These are phyloP conservation scores for Pelargonium australe DNA, from an alignment of 441 rosid genomes.

Conservation along the genomic window DNA sequence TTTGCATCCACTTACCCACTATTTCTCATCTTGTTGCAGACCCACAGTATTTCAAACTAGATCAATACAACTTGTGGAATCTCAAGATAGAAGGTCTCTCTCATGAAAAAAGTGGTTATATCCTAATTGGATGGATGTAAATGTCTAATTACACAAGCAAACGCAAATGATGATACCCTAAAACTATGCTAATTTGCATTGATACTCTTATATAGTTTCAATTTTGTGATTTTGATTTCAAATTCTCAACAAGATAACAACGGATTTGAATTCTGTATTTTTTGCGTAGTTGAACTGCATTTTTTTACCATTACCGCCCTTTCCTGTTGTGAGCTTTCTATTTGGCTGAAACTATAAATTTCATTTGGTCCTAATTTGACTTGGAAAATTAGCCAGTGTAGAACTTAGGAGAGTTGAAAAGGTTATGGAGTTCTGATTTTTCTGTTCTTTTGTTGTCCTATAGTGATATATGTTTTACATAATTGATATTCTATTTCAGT, in stretches of 20 bases:
- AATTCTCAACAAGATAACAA: no score
- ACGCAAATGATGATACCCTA: no score
- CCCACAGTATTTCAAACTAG: constrained; percentile 9
- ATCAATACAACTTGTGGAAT: background rate
- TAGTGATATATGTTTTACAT: background rate
- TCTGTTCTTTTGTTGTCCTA: background rate
- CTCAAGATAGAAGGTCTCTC: background rate
- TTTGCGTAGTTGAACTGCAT: no score
- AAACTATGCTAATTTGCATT: no score
- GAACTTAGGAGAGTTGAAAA: background rate
- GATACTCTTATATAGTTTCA: no score
- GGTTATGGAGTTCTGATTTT: background rate
- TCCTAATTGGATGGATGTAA: no score
- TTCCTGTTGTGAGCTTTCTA: no score
- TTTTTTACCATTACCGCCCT: no score
- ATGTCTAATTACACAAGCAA: no score
- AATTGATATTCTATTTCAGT: constrained; percentile 40
- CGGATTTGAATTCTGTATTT: no score
- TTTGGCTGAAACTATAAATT: background rate
- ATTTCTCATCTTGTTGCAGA: constrained; percentile 8
- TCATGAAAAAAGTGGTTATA: background rate
- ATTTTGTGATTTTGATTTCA: no score
- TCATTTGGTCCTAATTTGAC: background rate
- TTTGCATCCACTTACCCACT: constrained; percentile 4
- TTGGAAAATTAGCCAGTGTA: background rate